Evolutionary conservation across 1,139 yeast genomes (phyloP), one percentile per base, ranked within the genome.

Genomic region (Yueomyces sp.): DNA sequence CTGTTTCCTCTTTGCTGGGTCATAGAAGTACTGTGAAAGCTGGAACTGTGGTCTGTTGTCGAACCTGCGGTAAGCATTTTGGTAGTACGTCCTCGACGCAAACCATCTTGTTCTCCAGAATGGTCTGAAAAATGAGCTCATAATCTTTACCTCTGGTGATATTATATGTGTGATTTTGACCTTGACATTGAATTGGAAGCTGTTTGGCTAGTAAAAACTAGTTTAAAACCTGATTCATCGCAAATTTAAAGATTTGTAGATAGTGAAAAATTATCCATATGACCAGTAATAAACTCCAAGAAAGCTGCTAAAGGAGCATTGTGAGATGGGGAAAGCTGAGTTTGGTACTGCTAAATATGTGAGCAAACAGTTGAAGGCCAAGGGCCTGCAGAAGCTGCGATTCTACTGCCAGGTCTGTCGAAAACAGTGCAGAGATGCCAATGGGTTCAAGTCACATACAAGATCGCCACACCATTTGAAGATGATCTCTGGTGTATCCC

Each of bases 341-440:
- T 63, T 74, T 37, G 95, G 95, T 4, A 74, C 87, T 2, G 94
- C 95, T n/a, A 85, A 83, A 59, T 78, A 77, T 59, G 68, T 81
- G 46, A 73, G 91, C 37, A 86, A 84, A 54, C 79, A 81, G 59
- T 73, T 84, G 68, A 84, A 86, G 62, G 76, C 89, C 25, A 70
- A 77, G 36, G 97, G 97, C 5, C 75, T 89, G 19, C 96, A 89
- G 61, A 80, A 84, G 56, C 73, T 93, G 41, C 73, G 76, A 49
- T 91, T 76, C 70, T 91, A 87, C 62, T 91, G 99, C 60, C 98
- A 91, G 60, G 73, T 85, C 2, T 91, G 99, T 56, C 75, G 73
- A 55, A 86, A 89, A 56, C 99, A 91, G 64, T 89, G 97, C 60
- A 69, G 97, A 43, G 99, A 93, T 59, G 91, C 84, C 49, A 91